These are phyloP conservation scores for Coleophoma eucalyptorum DNA, from an alignment of 2,329 filamentous ascomycete species.

Conservation along the genomic window DNA sequence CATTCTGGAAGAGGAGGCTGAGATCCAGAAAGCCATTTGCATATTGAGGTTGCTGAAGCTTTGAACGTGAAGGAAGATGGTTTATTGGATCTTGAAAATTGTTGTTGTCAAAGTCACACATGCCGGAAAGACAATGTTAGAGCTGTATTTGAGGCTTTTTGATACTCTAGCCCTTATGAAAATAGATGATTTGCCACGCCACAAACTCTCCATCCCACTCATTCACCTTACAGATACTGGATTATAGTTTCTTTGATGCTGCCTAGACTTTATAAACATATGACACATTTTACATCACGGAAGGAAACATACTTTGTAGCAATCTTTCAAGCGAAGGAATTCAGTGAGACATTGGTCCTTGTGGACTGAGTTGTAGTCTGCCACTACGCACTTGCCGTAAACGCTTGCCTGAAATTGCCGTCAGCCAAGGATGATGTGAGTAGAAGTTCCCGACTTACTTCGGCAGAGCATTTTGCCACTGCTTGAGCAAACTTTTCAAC, in stretches of 20 bases:
- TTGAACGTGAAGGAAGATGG: constrained; percentile 32
- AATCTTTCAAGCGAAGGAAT: constrained; percentile 82
- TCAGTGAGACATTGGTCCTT: constrained; percentile 88
- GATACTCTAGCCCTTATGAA: neutral
- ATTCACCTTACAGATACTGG: constrained; percentile 2
- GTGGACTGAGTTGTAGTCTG: constrained; percentile 84
- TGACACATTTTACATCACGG: too few relatives aligned
- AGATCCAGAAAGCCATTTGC: constrained; percentile 80
- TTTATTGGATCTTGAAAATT: too few relatives aligned
- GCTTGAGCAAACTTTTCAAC: constrained; percentile 67
- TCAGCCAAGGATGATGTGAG: constrained; percentile 1
- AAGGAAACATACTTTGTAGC: constrained; percentile 65
- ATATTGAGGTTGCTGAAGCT: constrained; percentile 72
- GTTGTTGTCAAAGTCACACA: too few relatives aligned
- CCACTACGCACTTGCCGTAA: constrained; percentile 89
- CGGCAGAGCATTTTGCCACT: constrained; percentile 59
- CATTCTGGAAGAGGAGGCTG: constrained; percentile 80
- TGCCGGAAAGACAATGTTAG: too few relatives aligned
- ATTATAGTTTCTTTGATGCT: constrained; percentile 44
- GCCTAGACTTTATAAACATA: constrained; percentile 30
- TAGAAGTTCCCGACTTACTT: constrained; percentile 40
- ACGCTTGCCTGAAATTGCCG: constrained; percentile 60
- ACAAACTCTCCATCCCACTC: too few relatives aligned
- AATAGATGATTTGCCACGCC: neutral
- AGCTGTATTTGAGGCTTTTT: neutral